Evolutionary conservation across 768 basidiomycete genomes (phyloP).

Genomic region (Tulasnella sp.): DNA sequence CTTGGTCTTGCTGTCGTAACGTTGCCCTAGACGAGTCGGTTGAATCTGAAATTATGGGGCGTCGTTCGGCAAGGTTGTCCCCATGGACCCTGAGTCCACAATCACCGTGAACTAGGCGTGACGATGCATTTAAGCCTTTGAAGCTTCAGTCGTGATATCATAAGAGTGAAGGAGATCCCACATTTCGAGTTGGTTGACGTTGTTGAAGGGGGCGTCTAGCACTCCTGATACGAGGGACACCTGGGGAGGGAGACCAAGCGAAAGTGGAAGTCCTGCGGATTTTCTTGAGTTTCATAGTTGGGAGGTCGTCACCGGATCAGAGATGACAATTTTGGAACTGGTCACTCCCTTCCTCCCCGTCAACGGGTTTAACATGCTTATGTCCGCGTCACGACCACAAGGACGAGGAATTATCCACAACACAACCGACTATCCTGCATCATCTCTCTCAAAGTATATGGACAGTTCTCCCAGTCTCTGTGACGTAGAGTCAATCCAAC

Average conservation of each 20-base stretch:
- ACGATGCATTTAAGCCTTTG: conserved; percentile 58
- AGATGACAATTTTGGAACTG: not conserved
- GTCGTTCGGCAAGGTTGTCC: not conserved
- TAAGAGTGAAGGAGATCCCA: conserved; percentile 82
- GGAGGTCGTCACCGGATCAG: not conserved
- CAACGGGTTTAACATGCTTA: not conserved
- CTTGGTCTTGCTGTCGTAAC: conserved; percentile 51
- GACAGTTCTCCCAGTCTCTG: too few species aligned
- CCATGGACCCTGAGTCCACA: not conserved
- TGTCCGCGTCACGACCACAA: not conserved
- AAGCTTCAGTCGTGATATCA: conserved; percentile 56
- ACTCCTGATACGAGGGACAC: conserved; percentile 83
- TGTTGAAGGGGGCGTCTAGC: conserved; percentile 93
- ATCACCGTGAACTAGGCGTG: conserved; percentile 47
- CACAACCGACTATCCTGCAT: too few species aligned
- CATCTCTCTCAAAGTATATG: too few species aligned
- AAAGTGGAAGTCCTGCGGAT: conserved; percentile 85
- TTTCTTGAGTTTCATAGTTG: conserved; percentile 65
- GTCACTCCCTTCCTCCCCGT: not conserved
- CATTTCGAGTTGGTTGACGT: conserved; percentile 90
- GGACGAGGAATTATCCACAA: too few species aligned
- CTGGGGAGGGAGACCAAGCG: conserved; percentile 88
- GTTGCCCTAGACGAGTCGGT: conserved; percentile 87
- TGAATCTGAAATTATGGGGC: conserved; percentile 54
- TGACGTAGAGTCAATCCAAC: too few species aligned